phyloP scores from a whole-genome alignment of 2,329 filamentous ascomycete species.

The Blastomyces parvus region DNA sequence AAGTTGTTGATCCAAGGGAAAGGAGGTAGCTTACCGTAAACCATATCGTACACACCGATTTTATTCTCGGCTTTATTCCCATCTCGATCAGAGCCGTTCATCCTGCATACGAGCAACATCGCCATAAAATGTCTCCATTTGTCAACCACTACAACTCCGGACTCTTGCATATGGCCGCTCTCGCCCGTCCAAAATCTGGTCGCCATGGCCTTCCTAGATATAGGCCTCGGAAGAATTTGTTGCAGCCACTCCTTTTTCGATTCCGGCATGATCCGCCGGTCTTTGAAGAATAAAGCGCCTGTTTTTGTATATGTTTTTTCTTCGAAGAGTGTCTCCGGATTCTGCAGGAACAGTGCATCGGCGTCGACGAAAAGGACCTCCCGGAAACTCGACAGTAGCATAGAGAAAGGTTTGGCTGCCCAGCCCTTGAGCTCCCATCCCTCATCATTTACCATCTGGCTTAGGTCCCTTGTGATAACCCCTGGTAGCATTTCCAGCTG shows the following conservation, averaged over 20 bases:
- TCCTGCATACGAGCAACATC: neutral
- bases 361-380: neutral
- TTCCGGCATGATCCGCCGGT: neutral
- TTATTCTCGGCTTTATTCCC: neutral
- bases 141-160: neutral
- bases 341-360: neutral
- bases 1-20: neutral
- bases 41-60: neutral
- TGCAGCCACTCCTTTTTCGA: neutral
- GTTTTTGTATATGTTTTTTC: neutral
- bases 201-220: neutral
- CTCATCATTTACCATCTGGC: neutral
- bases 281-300: neutral
- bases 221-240: neutral
- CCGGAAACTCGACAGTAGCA: neutral
- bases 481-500: neutral
- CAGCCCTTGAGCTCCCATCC: neutral
- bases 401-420: neutral
- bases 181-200: neutral
- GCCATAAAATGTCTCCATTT: neutral
- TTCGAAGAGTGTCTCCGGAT: neutral
- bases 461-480: neutral
- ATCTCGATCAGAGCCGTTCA: neutral
- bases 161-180: neutral
- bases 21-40: neutral